Conservation (phyloP, 192 early-diverging fungal species). For the Coemansia sp. region DNA sequence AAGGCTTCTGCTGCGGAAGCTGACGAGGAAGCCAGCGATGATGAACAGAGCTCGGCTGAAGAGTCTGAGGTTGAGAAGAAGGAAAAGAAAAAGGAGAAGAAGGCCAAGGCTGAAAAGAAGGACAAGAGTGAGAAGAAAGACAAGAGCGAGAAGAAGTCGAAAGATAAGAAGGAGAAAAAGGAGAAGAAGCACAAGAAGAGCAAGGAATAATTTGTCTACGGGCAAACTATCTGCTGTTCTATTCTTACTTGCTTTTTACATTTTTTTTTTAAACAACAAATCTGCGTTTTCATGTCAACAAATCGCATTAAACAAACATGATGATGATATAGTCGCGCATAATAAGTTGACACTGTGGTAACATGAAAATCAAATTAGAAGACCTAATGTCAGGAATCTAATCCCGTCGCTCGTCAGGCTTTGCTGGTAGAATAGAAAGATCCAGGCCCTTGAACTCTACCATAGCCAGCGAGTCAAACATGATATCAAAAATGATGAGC, state of each 20-base stretch:
- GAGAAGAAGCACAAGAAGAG: constrained; percentile 42
- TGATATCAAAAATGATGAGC: constrained; percentile 73
- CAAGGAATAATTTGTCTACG: constrained; percentile 21
- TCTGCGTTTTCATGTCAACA: background rate
- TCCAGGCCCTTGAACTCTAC: constrained; percentile 63
- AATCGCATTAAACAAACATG: constrained; percentile 1
- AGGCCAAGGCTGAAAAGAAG: constrained; percentile 45
- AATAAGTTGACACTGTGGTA: background rate
- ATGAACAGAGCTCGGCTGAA: background rate
- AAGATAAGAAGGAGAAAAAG: constrained; percentile 33
- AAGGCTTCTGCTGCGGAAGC: constrained; percentile 47
- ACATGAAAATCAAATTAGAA: background rate
- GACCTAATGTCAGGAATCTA: background rate
- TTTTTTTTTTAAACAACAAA: background rate
- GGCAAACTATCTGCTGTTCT: background rate
- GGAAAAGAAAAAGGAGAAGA: constrained; percentile 26
- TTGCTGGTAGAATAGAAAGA: constrained; percentile 37
- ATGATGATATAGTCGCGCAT: background rate
- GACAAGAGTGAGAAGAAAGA: constrained; percentile 30
- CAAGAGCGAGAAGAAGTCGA: constrained; percentile 44
- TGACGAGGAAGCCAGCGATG: constrained; percentile 32
- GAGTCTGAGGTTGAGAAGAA: constrained; percentile 45
- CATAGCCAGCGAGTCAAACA: constrained; percentile 70
- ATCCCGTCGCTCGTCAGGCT: constrained; percentile 36
- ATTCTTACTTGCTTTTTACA: background rate